A percentile compares a stretch with the other conserved stretches of the same genome.
phyloP scores from a whole-genome alignment of 2,329 filamentous ascomycete genomes.

The Beauveria australis region DNA sequence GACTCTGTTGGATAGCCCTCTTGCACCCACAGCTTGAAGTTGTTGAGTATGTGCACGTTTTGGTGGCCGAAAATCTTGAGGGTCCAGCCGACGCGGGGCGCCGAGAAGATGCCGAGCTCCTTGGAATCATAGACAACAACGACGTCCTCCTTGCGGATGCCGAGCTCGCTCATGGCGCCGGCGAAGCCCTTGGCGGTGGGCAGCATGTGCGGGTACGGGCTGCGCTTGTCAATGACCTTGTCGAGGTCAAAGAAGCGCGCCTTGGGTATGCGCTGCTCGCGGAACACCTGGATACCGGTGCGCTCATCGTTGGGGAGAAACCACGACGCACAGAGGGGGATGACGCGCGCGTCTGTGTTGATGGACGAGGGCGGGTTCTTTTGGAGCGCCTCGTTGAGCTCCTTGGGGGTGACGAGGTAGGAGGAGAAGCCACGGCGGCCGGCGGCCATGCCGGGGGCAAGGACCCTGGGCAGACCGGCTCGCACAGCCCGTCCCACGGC shows the following conservation, averaged over 20 bases:
- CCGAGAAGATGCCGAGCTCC: constrained; percentile 89
- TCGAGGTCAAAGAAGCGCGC: constrained; percentile 96
- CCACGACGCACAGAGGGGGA: constrained; percentile 90
- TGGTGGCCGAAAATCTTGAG: constrained; percentile 82
- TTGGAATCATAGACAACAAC: constrained; percentile 91
- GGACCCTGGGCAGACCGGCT: constrained; percentile 29
- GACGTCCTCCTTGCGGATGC: constrained; percentile 78
- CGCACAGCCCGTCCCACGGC: constrained; percentile 35
- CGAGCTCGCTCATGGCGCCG: constrained; percentile 78
- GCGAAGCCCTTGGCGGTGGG: constrained; percentile 75
- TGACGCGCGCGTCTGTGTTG: constrained; percentile 71
- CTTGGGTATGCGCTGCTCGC: constrained; percentile 74
- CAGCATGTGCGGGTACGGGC: constrained; percentile 94
- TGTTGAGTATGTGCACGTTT: constrained; percentile 85
- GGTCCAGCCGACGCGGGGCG: constrained; percentile 90
- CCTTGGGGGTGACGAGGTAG: constrained; percentile 78
- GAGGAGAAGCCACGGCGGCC: constrained; percentile 50
- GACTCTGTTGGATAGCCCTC: constrained; percentile 73
- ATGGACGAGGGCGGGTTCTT: constrained; percentile 73
- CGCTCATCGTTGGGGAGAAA: constrained; percentile 90
- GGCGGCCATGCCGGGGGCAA: constrained; percentile 21
- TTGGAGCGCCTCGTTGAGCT: constrained; percentile 73
- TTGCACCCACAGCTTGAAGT: constrained; percentile 90
- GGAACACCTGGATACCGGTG: constrained; percentile 73
- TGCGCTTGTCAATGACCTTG: constrained; percentile 77